phyloP scores from a whole-genome alignment of 2,329 filamentous ascomycete species.

The Leptodontidium sp. region DNA sequence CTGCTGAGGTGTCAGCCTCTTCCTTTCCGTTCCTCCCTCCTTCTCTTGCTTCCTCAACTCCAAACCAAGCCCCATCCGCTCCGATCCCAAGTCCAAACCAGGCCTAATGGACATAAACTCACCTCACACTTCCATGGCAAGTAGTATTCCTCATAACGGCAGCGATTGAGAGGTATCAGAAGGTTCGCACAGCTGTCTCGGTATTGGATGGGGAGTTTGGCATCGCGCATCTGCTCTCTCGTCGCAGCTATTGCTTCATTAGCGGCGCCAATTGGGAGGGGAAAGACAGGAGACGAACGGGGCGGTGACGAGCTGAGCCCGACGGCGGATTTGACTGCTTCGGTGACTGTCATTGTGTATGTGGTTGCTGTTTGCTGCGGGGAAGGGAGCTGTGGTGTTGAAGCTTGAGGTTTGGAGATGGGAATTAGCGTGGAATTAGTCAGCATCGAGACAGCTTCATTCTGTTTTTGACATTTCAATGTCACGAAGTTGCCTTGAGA shows the following conservation, averaged over 20 bases:
- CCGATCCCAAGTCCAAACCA: not conserved
- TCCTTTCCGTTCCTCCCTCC: not conserved
- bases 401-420: slow-evolving; percentile 13
- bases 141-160: slow-evolving; percentile 91
- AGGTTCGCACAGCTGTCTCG: slow-evolving; percentile 95
- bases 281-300: slow-evolving; percentile 33
- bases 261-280: slow-evolving; percentile 24
- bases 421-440: slow-evolving; percentile 20
- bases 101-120: slow-evolving; percentile 48
- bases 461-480: not conserved
- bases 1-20: slow-evolving; percentile 56
- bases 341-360: slow-evolving; percentile 54
- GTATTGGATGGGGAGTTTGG: slow-evolving; percentile 87
- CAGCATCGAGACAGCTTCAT: not conserved
- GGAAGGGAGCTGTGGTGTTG: not conserved
- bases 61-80: not conserved
- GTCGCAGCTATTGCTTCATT: slow-evolving; percentile 67
- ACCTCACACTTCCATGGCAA: slow-evolving; percentile 98
- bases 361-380: slow-evolving; percentile 7
- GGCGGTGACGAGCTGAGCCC: slow-evolving; percentile 49
- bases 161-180: slow-evolving; percentile 93
- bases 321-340: slow-evolving; percentile 57
- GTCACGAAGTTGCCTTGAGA: not conserved
- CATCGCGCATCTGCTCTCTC: slow-evolving; percentile 92
- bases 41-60: not conserved